These are phyloP conservation scores for Rhizopogon rudus DNA, from an alignment of 768 basidiomycete genomes.

Conservation along the genomic window DNA sequence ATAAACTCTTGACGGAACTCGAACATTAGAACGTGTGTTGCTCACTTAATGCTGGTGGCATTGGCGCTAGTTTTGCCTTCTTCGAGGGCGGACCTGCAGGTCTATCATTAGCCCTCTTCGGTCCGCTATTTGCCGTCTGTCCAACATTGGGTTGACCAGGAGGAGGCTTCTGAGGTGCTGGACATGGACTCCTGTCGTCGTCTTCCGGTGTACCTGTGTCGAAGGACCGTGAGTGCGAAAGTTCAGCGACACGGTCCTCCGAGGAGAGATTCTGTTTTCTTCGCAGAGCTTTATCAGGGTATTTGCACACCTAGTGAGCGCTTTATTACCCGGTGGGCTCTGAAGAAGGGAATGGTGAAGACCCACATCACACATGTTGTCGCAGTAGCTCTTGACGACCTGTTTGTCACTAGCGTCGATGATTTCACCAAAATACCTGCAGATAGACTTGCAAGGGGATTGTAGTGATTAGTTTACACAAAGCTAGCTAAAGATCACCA, in stretches of 20 bases:
- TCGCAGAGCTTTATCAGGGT: slow-evolving; percentile 57
- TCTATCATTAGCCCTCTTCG: slow-evolving; percentile 13
- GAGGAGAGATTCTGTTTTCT: slow-evolving; percentile 47
- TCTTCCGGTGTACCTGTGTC: background rate
- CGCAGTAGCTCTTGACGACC: slow-evolving; percentile 49
- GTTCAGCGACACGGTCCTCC: slow-evolving; percentile 26
- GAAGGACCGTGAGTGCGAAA: slow-evolving; percentile 7
- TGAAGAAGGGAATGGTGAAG: background rate
- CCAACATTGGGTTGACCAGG: background rate
- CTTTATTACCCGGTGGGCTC: background rate
- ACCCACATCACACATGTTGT: slow-evolving; percentile 79
- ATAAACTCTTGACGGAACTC: background rate
- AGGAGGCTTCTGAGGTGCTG: background rate
- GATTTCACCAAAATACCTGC: slow-evolving; percentile 75
- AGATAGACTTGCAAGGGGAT: slow-evolving; percentile 48
- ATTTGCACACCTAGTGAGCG: slow-evolving; percentile 65
- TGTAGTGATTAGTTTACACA: background rate
- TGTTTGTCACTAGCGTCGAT: slow-evolving; percentile 46
- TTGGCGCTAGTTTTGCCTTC: slow-evolving; percentile 13
- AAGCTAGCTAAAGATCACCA: background rate
- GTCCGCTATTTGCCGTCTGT: slow-evolving; percentile 10
- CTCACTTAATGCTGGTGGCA: slow-evolving; percentile 22
- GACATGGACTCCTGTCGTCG: background rate
- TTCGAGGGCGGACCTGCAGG: slow-evolving; percentile 16
- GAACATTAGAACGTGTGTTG: background rate